Conservation (phyloP, 129 eudicot genomes). For the Saposhnikovia divaricata region DNA sequence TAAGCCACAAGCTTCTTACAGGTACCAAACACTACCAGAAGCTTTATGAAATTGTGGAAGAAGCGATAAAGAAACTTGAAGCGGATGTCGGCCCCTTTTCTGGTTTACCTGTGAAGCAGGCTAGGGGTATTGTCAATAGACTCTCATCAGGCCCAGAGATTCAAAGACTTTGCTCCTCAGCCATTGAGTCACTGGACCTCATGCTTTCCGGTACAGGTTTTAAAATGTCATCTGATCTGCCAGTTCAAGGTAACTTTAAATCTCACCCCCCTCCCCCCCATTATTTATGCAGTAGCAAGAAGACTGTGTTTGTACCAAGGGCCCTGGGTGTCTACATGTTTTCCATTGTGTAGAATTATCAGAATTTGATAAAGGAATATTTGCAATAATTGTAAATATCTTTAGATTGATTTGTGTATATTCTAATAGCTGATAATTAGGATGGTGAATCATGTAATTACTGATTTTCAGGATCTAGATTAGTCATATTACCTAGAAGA, state of each 20-base stretch:
- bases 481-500: too few relatives aligned
- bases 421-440: too few relatives aligned
- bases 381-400: too few relatives aligned
- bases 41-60: slow-evolving; percentile 40
- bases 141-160: slow-evolving; percentile 78
- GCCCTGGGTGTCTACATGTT: too few relatives aligned
- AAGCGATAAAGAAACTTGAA: slow-evolving; percentile 61
- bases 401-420: too few relatives aligned
- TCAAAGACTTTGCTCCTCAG: slow-evolving; percentile 64
- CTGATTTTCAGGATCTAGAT: too few relatives aligned
- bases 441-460: too few relatives aligned
- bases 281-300: too few relatives aligned
- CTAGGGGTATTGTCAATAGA: slow-evolving; percentile 87
- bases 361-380: too few relatives aligned
- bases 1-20: slow-evolving; percentile 57
- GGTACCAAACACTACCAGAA: slow-evolving; percentile 46
- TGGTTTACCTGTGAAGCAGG: slow-evolving; percentile 73
- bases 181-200: slow-evolving; percentile 50
- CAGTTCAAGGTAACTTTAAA: slow-evolving; percentile 8
- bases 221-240: slow-evolving; percentile 6
- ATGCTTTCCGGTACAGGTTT: slow-evolving; percentile 20
- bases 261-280: background rate
- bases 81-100: slow-evolving; percentile 80
- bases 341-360: too few relatives aligned
- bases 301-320: too few relatives aligned